These are phyloP conservation scores for Penicillium frequentans DNA, from an alignment of 2,329 filamentous ascomycete species.

Conservation along the genomic window DNA sequence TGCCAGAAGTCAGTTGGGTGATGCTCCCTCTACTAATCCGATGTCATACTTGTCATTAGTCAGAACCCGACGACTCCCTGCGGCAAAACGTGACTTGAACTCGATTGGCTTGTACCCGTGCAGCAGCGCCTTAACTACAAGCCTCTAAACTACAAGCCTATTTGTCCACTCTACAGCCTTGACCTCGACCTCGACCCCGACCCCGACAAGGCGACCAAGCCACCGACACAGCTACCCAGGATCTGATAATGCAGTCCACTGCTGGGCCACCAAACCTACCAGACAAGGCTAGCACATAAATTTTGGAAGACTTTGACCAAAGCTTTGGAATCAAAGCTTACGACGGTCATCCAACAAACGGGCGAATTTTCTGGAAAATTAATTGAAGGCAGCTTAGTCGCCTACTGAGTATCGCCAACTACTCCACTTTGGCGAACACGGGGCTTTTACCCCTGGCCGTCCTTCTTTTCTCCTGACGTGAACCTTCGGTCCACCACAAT, in stretches of 20 bases:
- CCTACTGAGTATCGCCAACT: neutral
- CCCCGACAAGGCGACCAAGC: neutral
- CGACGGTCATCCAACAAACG: neutral
- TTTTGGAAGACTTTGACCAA: neutral
- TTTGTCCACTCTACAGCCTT: neutral
- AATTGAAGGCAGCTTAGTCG: neutral
- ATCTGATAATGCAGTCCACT: neutral
- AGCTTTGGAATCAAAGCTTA: neutral
- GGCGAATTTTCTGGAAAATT: neutral
- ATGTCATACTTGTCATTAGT: no score
- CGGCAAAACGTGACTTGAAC: no score
- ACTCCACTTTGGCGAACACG: neutral
- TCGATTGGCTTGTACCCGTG: neutral
- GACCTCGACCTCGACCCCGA: neutral
- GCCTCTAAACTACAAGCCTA: no score
- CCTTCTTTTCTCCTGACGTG: neutral
- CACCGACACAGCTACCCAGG: neutral
- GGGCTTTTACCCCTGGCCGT: neutral
- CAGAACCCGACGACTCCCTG: no score
- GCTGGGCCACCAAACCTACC: neutral
- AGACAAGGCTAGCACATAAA: neutral
- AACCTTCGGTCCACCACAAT: neutral
- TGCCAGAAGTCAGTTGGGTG: neutral
- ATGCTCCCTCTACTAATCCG: neutral
- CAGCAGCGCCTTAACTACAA: neutral